Evolutionary conservation across 148 eudicot genomes (phyloP), one percentile per base, ranked within the genome.

Genomic region (Camellia sinensis): DNA sequence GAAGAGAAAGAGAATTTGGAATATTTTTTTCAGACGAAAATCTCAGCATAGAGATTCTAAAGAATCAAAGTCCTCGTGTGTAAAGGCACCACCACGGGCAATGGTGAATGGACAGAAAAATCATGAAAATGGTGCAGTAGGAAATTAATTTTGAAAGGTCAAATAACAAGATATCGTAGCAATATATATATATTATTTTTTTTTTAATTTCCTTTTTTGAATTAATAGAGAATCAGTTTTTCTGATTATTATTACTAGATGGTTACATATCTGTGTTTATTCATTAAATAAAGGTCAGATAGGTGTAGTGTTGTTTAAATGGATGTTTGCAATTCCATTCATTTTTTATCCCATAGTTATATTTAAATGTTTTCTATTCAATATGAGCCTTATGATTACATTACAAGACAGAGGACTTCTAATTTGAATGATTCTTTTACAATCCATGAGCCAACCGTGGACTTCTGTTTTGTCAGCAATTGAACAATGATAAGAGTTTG

Each of bases 1-100:
- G 3, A 90, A 83, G 78, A 85, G 82, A 2, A 92, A 90, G 84
- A 89, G 76, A 74, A 73, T 89, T 57, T 90, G 96, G 93, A 90
- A 78, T 37, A 63, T 90, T 71, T 88, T 92, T 75, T 81, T 89
- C 83, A 82, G 81, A 78, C 85, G 88, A 40, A 91, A 86, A 77
- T 21, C 83, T 4, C 80, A 77, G 21, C 63, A 64, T 64, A 22
- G 18, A 37, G 76, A 75, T 53, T 46, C 82, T 6, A 80, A 65
- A 61, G 86, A 74, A 53, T 44, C 84, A 13, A 88, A 83, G 77
- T 50, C 78, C 9, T 74, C 66, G 18, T 52, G n/a, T 46, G 21
- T 46, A 53, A 77, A 84, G 56, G 48, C 64, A 44, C 77, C 82
- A 44, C 1, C 71, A 61, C 41, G 17, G 41, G 67, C 52, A 48